Conservation (phyloP, 148 eudicot species). For the Camellia granthamiana region DNA sequence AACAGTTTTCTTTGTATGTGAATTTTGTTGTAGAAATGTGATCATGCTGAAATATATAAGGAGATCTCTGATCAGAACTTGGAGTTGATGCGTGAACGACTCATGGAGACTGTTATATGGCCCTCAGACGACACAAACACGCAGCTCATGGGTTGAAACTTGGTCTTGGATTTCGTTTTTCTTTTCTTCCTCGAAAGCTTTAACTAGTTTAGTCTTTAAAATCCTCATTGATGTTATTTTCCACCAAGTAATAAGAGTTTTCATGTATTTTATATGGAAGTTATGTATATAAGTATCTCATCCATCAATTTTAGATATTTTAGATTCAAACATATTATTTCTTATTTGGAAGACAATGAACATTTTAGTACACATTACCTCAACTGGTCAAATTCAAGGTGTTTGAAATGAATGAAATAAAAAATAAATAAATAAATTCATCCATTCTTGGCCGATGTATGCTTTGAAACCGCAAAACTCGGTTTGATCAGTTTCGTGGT, state of each 20-base stretch:
- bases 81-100: constrained; percentile 96
- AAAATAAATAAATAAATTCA: no score
- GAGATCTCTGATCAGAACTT: constrained; percentile 81
- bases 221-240: constrained; percentile 10
- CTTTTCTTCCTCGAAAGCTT: neutral
- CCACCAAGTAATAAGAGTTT: constrained; percentile 14
- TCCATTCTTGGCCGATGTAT: no score
- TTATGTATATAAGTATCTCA: neutral
- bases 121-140: constrained; percentile 80
- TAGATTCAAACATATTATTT: neutral
- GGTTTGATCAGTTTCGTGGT: no score
- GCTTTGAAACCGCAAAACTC: no score
- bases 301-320: neutral
- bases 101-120: constrained; percentile 82
- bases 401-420: neutral
- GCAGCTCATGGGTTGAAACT: constrained; percentile 21
- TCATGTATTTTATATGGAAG: neutral
- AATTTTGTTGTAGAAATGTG: constrained; percentile 54
- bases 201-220: neutral
- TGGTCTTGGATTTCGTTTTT: neutral
- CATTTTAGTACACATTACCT: neutral
- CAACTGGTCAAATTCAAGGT: neutral
- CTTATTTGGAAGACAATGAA: neutral
- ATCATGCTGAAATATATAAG: constrained; percentile 79
- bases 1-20: neutral